phyloP scores from a whole-genome alignment of 495 filamentous ascomycete genomes.

The Penicillium cosmopolitanum region DNA sequence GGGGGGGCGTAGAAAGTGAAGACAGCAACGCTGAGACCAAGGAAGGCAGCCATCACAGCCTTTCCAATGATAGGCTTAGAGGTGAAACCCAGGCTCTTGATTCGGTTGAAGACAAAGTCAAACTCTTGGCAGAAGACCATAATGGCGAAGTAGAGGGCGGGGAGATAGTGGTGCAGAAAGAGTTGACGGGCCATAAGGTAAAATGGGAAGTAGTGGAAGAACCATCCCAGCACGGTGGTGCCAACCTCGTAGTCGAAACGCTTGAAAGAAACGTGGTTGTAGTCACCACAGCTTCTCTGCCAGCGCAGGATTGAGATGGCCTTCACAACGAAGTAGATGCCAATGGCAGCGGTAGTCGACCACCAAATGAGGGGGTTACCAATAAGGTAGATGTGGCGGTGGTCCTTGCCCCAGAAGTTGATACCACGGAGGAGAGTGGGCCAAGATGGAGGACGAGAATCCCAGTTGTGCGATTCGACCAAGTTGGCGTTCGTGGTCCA shows the following conservation, averaged over 20 bases:
- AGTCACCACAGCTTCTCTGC: slow-evolving; percentile 91
- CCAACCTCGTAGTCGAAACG: slow-evolving; percentile 98
- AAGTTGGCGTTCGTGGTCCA: slow-evolving; percentile 97
- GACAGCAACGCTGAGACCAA: slow-evolving; percentile 70
- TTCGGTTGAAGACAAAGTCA: slow-evolving; percentile 77
- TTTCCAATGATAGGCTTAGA: slow-evolving; percentile 76
- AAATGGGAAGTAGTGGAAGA: slow-evolving; percentile 96
- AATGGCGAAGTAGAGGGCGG: slow-evolving; percentile 93
- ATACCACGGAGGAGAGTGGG: slow-evolving; percentile 91
- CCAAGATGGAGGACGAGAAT: slow-evolving; percentile 93
- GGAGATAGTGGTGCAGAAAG: slow-evolving; percentile 97
- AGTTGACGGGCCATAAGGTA: slow-evolving; percentile 97
- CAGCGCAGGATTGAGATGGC: slow-evolving; percentile 85
- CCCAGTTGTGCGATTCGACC: slow-evolving; percentile 96
- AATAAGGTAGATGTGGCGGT: slow-evolving; percentile 94
- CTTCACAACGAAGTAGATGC: slow-evolving; percentile 80
- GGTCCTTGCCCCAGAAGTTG: slow-evolving; percentile 97
- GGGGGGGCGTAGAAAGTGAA: slow-evolving; percentile 85
- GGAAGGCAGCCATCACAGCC: slow-evolving; percentile 66
- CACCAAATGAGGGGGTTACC: slow-evolving; percentile 98
- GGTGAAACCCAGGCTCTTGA: slow-evolving; percentile 66
- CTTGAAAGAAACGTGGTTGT: slow-evolving; percentile 78
- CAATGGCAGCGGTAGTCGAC: slow-evolving; percentile 81
- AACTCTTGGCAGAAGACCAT: slow-evolving; percentile 85
- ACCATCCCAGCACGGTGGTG: slow-evolving; percentile 88